A percentile compares a stretch with the other conserved stretches of the same genome.
These are phyloP conservation scores for Fusarium sarcochroum DNA, from an alignment of 2,329 filamentous ascomycete species.

Conservation along the genomic window DNA sequence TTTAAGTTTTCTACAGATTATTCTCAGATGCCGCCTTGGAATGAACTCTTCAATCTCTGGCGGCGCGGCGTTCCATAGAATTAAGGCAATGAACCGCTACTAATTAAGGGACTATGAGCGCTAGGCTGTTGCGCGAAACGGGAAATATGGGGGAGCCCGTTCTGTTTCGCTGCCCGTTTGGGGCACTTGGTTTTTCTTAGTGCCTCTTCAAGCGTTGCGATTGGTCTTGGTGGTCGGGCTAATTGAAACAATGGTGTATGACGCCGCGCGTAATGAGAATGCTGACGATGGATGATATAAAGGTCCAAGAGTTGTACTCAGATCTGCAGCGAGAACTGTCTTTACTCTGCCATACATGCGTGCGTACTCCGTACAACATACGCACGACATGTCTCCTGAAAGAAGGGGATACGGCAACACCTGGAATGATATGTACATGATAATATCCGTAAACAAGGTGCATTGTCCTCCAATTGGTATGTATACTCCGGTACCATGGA, in stretches of 20 bases:
- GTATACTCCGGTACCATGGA: conserved; percentile 40
- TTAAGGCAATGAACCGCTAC: conserved; percentile 24
- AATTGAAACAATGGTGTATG: conserved; percentile 37
- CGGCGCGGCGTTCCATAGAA: conserved; percentile 10
- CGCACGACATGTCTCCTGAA: conserved; percentile 11
- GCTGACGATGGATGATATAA: background rate
- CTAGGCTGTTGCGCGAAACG: conserved; percentile 29
- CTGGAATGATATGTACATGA: conserved; percentile 14
- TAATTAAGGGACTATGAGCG: conserved; percentile 21
- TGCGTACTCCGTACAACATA: background rate
- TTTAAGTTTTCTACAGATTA: background rate
- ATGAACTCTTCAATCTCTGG: conserved; percentile 22
- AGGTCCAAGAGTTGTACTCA: background rate
- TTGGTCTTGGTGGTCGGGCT: conserved; percentile 16
- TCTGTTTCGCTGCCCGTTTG: conserved; percentile 30
- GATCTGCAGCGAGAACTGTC: conserved; percentile 7
- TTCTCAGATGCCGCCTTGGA: conserved; percentile 9
- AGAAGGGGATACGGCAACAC: conserved; percentile 28
- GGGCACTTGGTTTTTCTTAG: conserved; percentile 25
- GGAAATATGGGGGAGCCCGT: conserved; percentile 38
- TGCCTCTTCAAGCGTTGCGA: conserved; percentile 8
- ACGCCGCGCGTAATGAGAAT: conserved; percentile 16
- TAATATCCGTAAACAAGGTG: conserved; percentile 15
- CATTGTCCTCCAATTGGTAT: conserved; percentile 36
- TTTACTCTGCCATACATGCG: background rate